Percentiles rank a stretch among this genome's conserved stretches.
These are phyloP conservation scores for Syncephalastrum contaminatum DNA, from an alignment of 371 early-diverging fungal genomes.

Conservation along the genomic window DNA sequence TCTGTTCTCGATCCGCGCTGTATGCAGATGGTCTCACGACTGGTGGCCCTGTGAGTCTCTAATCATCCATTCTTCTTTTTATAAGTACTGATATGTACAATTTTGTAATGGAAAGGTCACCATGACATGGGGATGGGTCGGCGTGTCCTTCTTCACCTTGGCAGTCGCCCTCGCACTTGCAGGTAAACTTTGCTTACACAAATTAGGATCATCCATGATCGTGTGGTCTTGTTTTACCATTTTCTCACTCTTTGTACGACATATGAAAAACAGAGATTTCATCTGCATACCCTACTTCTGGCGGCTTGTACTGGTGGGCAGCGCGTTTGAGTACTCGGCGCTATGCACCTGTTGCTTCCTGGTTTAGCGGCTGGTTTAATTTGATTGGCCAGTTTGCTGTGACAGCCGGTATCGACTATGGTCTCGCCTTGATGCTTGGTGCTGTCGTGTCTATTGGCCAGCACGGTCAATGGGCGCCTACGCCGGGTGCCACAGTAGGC, in stretches of 20 bases:
- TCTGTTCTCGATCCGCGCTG: neutral
- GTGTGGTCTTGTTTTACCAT: neutral
- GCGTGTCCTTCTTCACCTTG: slow-evolving; percentile 55
- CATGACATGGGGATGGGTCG: slow-evolving; percentile 55
- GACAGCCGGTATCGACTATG: slow-evolving; percentile 56
- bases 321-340: slow-evolving; percentile 31
- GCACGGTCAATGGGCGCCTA: slow-evolving; percentile 37
- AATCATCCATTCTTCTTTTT: too few species aligned
- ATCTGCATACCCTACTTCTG: slow-evolving; percentile 65
- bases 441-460: slow-evolving; percentile 49
- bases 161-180: slow-evolving; percentile 64
- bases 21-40: slow-evolving; percentile 29
- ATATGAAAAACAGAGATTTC: slow-evolving; percentile 52
- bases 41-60: slow-evolving; percentile 35
- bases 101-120: slow-evolving; percentile 20
- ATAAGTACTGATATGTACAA: neutral
- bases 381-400: slow-evolving; percentile 45
- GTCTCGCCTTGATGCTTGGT: slow-evolving; percentile 49
- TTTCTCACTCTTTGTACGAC: neutral
- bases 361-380: slow-evolving; percentile 49
- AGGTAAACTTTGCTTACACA: slow-evolving; percentile 20
- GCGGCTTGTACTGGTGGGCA: slow-evolving; percentile 69
- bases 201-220: neutral
- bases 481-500: slow-evolving; percentile 38
- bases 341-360: slow-evolving; percentile 37